Base-by-base conservation (phyloP, 371 early-diverging fungal genomes). In the Syncephalastrum racemosum region DNA sequence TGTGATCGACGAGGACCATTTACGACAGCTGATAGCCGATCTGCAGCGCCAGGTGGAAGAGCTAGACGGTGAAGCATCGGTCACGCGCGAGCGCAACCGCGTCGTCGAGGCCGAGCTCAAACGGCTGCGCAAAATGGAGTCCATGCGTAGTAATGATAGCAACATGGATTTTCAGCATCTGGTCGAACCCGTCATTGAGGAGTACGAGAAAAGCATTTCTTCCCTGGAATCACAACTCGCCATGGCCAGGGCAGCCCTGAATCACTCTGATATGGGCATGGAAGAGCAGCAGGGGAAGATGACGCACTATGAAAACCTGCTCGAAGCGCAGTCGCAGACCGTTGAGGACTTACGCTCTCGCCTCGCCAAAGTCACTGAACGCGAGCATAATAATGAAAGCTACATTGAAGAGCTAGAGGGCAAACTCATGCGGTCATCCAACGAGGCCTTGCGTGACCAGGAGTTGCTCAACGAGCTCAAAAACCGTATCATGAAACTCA, bases 161-260 rank as follows among this genome's bases (percentile, higher is more conserved):
- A 54, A 68, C 16, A 16, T 66, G 10, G 74, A 73, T 47, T 85
- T 88, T 63, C 80, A 84, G 50, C 80, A 83, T 40, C 66, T 83
- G 39, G 86, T 85, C 10, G 88, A 85, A 25, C 85, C 88, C n/a
- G 84, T 86, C 27, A 85, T 86, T 60, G 84, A 85, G 62, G 84
- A 88, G 59, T 84, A 86, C 51, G 86, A 84, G 62, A 88, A 86
- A 60, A 77, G 78, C 27, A 78, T 84, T 3, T 68, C 84, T 0
- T 71, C 70, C 0, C 63, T 85, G n/a, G 86, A 85, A 62, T 73
- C 78, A 1, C 77, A 85, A 25, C 58, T 88, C 18, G 77, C 79
- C 31, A 68, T 81, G 73, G 64, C 83, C 3, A 66, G 73, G 27
- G 83, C 83, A 16, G 83, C 81, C 1, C 45, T 80, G 18, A 74